Conservation (phyloP, 2,329 filamentous ascomycete genomes). For the Aspergillus arachidicola region DNA sequence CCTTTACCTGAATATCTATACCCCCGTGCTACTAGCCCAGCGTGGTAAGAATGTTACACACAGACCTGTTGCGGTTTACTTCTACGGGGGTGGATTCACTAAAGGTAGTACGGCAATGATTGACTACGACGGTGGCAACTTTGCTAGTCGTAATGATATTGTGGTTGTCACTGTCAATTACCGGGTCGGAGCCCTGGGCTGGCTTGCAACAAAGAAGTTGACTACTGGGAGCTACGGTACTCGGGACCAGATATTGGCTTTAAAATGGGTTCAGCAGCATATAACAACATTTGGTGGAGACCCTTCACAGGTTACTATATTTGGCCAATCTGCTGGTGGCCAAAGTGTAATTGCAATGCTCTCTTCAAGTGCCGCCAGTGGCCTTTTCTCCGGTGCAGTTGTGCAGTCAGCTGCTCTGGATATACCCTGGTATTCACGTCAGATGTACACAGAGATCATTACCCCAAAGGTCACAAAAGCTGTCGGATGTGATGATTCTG, state of each 20-base stretch:
- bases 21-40: neutral
- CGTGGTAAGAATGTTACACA: too few species aligned
- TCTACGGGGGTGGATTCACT: neutral
- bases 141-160: neutral
- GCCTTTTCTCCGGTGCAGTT: neutral
- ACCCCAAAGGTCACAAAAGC: neutral
- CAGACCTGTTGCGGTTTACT: neutral
- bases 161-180: neutral
- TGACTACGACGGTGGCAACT: neutral
- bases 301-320: neutral
- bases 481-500: neutral
- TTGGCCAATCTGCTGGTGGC: neutral
- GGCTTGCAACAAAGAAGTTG: neutral
- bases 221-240: neutral
- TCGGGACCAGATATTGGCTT: neutral
- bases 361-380: neutral
- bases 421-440: neutral
- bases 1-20: neutral
- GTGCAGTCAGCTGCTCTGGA: constrained; percentile 31
- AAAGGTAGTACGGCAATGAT: neutral
- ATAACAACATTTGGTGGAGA: neutral
- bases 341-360: neutral
- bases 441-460: neutral
- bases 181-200: neutral
- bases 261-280: neutral